phyloP scores from a whole-genome alignment of 768 basidiomycete species.

The Trametes coccinea region DNA sequence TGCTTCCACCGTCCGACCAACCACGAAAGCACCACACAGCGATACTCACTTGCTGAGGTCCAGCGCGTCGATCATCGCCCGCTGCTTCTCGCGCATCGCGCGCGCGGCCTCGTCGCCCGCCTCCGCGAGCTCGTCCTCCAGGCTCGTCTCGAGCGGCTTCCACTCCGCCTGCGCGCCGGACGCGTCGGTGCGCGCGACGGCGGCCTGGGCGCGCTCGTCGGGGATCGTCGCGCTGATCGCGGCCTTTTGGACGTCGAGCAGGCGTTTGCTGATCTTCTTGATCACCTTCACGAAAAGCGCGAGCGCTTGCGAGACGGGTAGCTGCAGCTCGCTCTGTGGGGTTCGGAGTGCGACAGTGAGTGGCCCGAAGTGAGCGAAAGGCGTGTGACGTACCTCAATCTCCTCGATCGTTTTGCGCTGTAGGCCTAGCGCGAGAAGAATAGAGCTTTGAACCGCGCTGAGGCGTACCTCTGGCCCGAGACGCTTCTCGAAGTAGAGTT shows the following conservation, averaged over 20 bases:
- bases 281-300: conserved; percentile 92
- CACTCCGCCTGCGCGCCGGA: conserved; percentile 20
- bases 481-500: conserved; percentile 82
- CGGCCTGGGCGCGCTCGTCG: conserved; percentile 35
- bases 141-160: conserved; percentile 32
- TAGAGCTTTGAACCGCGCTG: conserved; percentile 89
- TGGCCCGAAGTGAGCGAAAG: not conserved
- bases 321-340: conserved; percentile 67
- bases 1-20: not conserved
- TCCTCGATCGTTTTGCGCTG: conserved; percentile 91
- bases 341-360: not conserved
- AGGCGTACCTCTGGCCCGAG: conserved; percentile 65
- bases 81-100: conserved; percentile 65
- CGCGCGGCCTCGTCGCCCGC: conserved; percentile 70
- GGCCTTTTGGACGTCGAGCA: conserved; percentile 78
- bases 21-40: not conserved
- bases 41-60: conserved; percentile 86
- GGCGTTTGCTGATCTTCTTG: conserved; percentile 74
- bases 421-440: conserved; percentile 84
- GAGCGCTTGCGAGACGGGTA: conserved; percentile 84
- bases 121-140: conserved; percentile 43
- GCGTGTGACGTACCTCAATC: conserved; percentile 60
- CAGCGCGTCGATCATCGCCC: conserved; percentile 84
- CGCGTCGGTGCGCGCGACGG: conserved; percentile 22
- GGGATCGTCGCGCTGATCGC: conserved; percentile 69